Percentiles rank a stretch among this genome's conserved stretches.
phyloP scores from a whole-genome alignment of 2,329 filamentous ascomycete species.

The Aaosphaeria arxii region DNA sequence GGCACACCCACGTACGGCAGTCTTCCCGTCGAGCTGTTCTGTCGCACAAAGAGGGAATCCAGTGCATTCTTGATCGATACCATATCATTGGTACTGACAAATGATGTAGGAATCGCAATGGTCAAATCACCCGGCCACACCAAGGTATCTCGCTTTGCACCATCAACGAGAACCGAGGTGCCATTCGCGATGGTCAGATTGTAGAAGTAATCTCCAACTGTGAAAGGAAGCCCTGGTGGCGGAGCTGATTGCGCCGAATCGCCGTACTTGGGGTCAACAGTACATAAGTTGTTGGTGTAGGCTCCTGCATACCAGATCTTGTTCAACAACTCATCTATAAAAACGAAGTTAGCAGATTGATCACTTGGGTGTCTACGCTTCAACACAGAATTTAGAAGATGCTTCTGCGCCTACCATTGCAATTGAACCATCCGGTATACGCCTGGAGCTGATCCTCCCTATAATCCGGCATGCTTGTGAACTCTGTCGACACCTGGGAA shows the following conservation, averaged over 20 bases:
- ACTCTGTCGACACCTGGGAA: too few species aligned
- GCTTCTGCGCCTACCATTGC: constrained; percentile 24
- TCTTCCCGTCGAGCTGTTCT: constrained; percentile 40
- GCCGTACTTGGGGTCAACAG: constrained; percentile 34
- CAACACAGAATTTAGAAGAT: not conserved
- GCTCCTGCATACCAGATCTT: constrained; percentile 45
- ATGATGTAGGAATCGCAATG: constrained; percentile 54
- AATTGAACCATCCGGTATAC: constrained; percentile 44
- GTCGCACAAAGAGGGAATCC: constrained; percentile 46
- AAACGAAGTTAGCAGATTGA: constrained; percentile 2
- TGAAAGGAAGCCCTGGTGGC: constrained; percentile 28
- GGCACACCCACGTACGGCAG: constrained; percentile 53
- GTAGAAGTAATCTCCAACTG: constrained; percentile 4
- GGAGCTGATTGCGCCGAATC: constrained; percentile 28
- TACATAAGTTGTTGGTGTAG: constrained; percentile 40
- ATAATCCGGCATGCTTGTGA: constrained; percentile 35
- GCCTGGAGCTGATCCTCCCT: constrained; percentile 33
- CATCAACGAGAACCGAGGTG: constrained; percentile 45
- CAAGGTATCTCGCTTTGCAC: constrained; percentile 57
- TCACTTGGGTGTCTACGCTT: not conserved
- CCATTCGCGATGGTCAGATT: constrained; percentile 43
- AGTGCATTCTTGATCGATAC: constrained; percentile 51
- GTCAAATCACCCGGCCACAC: constrained; percentile 62
- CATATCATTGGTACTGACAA: constrained; percentile 55
- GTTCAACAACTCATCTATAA: constrained; percentile 42